Evolutionary conservation across 352 stramenopile species (phyloP).

Genomic region (Pythium volutum): DNA sequence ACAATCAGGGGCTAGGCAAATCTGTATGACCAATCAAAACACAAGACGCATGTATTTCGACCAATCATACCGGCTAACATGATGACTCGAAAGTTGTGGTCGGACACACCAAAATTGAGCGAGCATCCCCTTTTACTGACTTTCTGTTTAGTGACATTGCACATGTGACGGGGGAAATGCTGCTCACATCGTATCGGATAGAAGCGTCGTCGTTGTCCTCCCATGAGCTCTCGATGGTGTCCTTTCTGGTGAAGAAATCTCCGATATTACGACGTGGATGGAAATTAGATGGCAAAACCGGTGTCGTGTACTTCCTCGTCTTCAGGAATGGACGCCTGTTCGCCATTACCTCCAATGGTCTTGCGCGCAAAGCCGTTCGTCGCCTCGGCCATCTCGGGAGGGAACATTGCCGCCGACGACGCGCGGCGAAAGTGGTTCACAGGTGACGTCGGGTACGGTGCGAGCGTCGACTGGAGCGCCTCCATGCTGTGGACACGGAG

Average conservation of each 20-base stretch:
- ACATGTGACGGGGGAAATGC: neutral
- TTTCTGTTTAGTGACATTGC: slow-evolving; percentile 4
- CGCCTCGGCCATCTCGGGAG: slow-evolving; percentile 20
- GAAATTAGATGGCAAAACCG: slow-evolving; percentile 1
- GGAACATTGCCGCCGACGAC: slow-evolving; percentile 29
- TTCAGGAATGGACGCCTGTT: slow-evolving; percentile 15
- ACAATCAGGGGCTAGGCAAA: neutral
- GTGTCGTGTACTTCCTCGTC: slow-evolving; percentile 5
- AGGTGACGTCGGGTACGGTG: slow-evolving; percentile 57
- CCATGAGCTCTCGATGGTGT: neutral
- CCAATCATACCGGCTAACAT: slow-evolving; percentile 1
- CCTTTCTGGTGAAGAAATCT: neutral
- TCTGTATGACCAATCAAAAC: neutral
- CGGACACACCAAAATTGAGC: slow-evolving; percentile 6
- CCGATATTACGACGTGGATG: no score
- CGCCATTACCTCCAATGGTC: neutral
- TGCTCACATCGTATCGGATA: neutral
- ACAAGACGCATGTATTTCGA: neutral
- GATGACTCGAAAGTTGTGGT: neutral
- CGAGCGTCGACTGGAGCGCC: slow-evolving; percentile 38
- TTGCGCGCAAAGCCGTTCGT: slow-evolving; percentile 3
- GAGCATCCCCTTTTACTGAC: neutral
- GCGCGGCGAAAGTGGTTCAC: slow-evolving; percentile 63
- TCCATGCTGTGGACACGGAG: slow-evolving; percentile 51
- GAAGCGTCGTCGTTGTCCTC: no score